phyloP scores from a whole-genome alignment of 257 asterid genomes.

The Hygrophila difformis region DNA sequence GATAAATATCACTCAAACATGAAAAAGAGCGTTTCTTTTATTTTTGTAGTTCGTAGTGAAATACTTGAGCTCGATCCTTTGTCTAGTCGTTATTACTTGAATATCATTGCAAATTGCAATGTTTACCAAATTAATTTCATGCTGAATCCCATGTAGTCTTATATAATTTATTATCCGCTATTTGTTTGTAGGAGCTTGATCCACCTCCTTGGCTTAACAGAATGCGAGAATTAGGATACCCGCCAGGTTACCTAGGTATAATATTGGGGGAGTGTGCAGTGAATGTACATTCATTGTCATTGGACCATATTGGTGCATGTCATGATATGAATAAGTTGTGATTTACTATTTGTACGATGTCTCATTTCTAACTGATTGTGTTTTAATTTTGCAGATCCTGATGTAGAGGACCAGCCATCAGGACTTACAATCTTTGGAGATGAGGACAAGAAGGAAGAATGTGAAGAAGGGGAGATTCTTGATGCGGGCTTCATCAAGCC shows the following conservation, averaged over 20 bases:
- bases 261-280: too few relatives aligned
- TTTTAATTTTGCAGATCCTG: slow-evolving; percentile 29
- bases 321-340: too few relatives aligned
- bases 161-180: slow-evolving; percentile 10
- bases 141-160: neutral
- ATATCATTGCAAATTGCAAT: neutral
- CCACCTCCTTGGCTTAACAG: slow-evolving; percentile 99
- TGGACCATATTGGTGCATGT: too few relatives aligned
- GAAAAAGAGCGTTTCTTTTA: slow-evolving; percentile 7
- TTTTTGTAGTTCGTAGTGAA: neutral
- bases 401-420: slow-evolving; percentile 67
- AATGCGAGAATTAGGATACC: slow-evolving; percentile 96
- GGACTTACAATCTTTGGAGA: slow-evolving; percentile 90
- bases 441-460: slow-evolving; percentile 39
- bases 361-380: neutral
- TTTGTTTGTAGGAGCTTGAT: slow-evolving; percentile 62
- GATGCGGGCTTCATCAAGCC: slow-evolving; percentile 28
- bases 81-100: neutral
- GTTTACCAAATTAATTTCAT: neutral
- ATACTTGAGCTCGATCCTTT: neutral
- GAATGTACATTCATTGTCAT: too few relatives aligned
- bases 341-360: neutral
- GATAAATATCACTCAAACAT: slow-evolving; percentile 18
- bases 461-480: slow-evolving; percentile 75
- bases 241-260: slow-evolving; percentile 99